These are phyloP conservation scores for Termitomyces sp. DNA, from an alignment of 768 basidiomycete species.

Conservation along the genomic window DNA sequence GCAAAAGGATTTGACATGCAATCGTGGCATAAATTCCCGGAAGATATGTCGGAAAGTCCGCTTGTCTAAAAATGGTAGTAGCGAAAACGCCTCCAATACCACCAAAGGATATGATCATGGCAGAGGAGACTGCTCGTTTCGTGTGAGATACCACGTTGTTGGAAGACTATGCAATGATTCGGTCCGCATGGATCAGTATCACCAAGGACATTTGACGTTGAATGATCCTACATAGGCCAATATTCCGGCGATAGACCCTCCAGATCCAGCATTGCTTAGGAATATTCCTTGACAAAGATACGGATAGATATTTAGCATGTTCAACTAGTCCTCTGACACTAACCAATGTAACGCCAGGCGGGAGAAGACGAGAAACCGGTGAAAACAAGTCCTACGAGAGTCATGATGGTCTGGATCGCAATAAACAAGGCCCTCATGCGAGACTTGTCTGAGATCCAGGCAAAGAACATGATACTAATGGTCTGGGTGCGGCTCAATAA, in stretches of 20 bases:
- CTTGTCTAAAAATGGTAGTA: slow-evolving; percentile 43
- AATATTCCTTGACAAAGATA: slow-evolving; percentile 36
- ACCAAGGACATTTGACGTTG: background rate
- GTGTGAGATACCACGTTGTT: slow-evolving; percentile 49
- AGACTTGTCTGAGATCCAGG: slow-evolving; percentile 45
- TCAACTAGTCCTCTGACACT: slow-evolving; percentile 1
- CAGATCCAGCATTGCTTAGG: slow-evolving; percentile 40
- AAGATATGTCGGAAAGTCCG: slow-evolving; percentile 40
- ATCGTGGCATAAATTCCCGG: slow-evolving; percentile 47
- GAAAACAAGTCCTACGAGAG: slow-evolving; percentile 38
- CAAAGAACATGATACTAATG: slow-evolving; percentile 36
- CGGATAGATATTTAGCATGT: background rate
- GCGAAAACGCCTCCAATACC: slow-evolving; percentile 48
- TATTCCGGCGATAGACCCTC: slow-evolving; percentile 43
- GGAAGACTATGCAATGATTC: slow-evolving; percentile 30
- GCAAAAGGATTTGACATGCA: slow-evolving; percentile 38
- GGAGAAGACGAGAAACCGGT: slow-evolving; percentile 33
- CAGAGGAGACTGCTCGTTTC: slow-evolving; percentile 46
- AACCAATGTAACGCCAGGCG: slow-evolving; percentile 42
- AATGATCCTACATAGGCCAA: slow-evolving; percentile 42
- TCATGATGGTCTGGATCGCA: slow-evolving; percentile 36
- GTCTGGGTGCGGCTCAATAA: slow-evolving; percentile 23
- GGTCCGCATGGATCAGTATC: background rate
- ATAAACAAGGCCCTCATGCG: slow-evolving; percentile 40
- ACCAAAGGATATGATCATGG: slow-evolving; percentile 42